Conservation (phyloP, 306 rosid species). For the Pyrus betulifolia region DNA sequence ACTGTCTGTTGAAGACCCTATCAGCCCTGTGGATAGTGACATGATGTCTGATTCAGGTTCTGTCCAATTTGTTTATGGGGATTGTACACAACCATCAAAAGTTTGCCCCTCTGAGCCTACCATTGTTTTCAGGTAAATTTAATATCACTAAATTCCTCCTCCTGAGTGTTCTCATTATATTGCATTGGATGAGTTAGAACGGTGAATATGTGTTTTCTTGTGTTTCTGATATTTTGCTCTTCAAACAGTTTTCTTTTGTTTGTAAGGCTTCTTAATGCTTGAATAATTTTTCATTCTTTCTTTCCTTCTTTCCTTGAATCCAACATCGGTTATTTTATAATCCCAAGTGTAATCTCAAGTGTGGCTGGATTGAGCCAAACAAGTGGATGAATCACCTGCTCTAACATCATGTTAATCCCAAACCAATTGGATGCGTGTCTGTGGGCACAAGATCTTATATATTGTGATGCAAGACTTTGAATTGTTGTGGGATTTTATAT, state of each 20-base stretch:
- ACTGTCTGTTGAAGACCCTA: constrained; percentile 43
- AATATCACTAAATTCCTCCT: background rate
- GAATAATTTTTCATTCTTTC: background rate
- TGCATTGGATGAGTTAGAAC: background rate
- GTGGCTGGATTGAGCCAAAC: no score
- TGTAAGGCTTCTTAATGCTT: background rate
- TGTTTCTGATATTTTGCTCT: background rate
- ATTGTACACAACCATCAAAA: constrained; percentile 66
- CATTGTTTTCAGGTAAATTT: constrained; percentile 59
- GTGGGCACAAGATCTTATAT: no score
- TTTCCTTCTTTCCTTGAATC: background rate
- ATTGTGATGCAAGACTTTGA: background rate
- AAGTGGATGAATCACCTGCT: no score
- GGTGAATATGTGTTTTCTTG: background rate
- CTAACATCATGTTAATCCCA: no score
- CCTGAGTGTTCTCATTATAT: background rate
- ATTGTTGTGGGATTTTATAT: no score
- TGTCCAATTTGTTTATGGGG: constrained; percentile 79
- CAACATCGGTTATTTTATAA: no score
- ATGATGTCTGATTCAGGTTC: constrained; percentile 55
- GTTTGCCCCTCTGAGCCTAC: constrained; percentile 55
- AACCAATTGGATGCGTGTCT: no score
- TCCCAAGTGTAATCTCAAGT: background rate
- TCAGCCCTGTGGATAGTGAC: constrained; percentile 36
- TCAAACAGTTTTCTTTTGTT: background rate